Percentiles rank a stretch among this genome's conserved stretches.
phyloP scores from a whole-genome alignment of 805 yeast species.

The Cyberlindnera americana region DNA sequence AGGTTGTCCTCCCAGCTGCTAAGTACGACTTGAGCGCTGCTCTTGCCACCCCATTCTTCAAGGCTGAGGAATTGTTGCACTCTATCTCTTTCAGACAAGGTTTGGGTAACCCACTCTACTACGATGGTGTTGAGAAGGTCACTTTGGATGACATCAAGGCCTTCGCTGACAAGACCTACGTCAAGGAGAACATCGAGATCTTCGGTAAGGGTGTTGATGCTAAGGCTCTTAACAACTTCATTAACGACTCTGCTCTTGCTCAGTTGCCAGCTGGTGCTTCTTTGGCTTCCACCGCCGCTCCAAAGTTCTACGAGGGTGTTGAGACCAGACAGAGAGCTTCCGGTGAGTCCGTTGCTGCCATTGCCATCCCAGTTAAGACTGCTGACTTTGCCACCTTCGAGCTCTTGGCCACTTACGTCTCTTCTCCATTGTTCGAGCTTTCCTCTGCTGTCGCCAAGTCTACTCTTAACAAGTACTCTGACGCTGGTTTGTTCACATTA shows the following conservation, averaged over 20 bases:
- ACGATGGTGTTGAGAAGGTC: constrained; percentile 59
- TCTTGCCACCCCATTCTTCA: constrained; percentile 45
- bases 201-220: constrained; percentile 70
- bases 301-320: constrained; percentile 57
- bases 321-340: constrained; percentile 62
- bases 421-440: constrained; percentile 53
- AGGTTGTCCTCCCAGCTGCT: constrained; percentile 79
- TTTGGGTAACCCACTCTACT: constrained; percentile 78
- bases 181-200: constrained; percentile 66
- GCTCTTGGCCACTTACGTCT: constrained; percentile 64
- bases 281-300: constrained; percentile 35
- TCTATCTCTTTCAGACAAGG: constrained; percentile 81
- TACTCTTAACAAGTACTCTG: constrained; percentile 61
- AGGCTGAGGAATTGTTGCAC: constrained; percentile 77
- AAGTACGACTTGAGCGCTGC: constrained; percentile 57
- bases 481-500: constrained; percentile 77
- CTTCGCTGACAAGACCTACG: constrained; percentile 66
- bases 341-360: constrained; percentile 67
- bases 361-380: constrained; percentile 75
- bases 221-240: constrained; percentile 64
- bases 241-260: constrained; percentile 61
- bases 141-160: constrained; percentile 60
- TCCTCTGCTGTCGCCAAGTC: constrained; percentile 52
- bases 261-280: constrained; percentile 61
- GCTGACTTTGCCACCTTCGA: constrained; percentile 64